Percentiles rank a stretch among this genome's conserved stretches.
These are phyloP conservation scores for Hyaloscypha bicolor DNA, from an alignment of 495 filamentous ascomycete species.

Conservation along the genomic window DNA sequence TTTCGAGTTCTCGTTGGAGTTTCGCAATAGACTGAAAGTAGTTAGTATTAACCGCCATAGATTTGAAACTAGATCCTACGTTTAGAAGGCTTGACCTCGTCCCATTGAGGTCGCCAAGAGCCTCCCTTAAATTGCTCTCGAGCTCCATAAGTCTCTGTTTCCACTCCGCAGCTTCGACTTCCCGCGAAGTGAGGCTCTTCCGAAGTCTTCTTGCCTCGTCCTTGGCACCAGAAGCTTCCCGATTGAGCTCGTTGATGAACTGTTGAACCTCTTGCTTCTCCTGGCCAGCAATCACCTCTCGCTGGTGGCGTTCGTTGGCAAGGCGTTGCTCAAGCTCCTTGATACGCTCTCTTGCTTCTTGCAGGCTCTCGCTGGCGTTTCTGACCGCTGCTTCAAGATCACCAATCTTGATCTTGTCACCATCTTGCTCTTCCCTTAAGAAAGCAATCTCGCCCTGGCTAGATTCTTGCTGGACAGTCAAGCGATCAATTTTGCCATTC, in stretches of 20 bases:
- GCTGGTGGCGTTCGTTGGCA: conserved; percentile 77
- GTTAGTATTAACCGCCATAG: conserved; percentile 29
- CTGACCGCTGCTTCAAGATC: conserved; percentile 83
- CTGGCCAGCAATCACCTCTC: conserved; percentile 79
- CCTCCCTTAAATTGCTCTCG: conserved; percentile 83
- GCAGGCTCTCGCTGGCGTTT: conserved; percentile 67
- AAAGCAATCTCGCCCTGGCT: conserved; percentile 93
- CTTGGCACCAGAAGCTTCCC: conserved; percentile 75
- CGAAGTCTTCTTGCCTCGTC: conserved; percentile 83
- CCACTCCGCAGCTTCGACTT: conserved; percentile 87
- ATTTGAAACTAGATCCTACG: conserved; percentile 41
- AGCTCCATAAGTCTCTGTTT: conserved; percentile 87
- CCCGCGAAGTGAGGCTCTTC: conserved; percentile 77
- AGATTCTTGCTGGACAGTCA: conserved; percentile 89
- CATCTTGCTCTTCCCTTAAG: conserved; percentile 94
- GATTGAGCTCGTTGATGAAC: conserved; percentile 81
- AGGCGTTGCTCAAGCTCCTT: conserved; percentile 78
- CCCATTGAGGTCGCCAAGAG: conserved; percentile 79
- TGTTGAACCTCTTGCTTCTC: conserved; percentile 82
- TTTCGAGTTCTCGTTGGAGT: conserved; percentile 84
- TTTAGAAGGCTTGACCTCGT: conserved; percentile 85
- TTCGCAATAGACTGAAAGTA: conserved; percentile 71
- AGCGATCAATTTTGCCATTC: conserved; percentile 80
- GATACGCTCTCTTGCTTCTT: conserved; percentile 79
- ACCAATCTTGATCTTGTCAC: conserved; percentile 96